These are phyloP conservation scores for Erysimum cheiri DNA, from an alignment of 441 rosid species.

Conservation along the genomic window DNA sequence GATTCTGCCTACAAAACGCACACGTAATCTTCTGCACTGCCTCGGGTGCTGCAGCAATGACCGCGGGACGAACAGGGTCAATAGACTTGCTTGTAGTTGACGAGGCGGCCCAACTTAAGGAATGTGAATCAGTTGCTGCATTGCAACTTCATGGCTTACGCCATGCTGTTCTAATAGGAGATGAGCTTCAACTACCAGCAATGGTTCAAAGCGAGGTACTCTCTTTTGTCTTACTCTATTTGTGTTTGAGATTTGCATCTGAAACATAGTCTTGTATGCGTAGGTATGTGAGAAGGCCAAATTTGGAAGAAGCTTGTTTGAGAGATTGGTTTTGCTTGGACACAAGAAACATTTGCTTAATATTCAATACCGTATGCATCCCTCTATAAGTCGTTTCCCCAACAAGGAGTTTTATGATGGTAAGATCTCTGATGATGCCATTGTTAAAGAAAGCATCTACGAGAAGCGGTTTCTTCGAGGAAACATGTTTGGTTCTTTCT, in stretches of 20 bases:
- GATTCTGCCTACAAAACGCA: conserved; percentile 48
- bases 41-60: conserved; percentile 48
- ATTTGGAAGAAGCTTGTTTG: conserved; percentile 54
- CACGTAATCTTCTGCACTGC: conserved; percentile 55
- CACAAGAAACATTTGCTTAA: conserved; percentile 48
- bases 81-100: conserved; percentile 52
- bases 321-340: conserved; percentile 53
- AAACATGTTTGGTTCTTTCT: conserved; percentile 52
- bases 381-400: conserved; percentile 58
- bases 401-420: conserved; percentile 50
- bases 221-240: background rate
- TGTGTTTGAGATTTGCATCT: background rate
- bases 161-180: conserved; percentile 57
- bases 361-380: conserved; percentile 52
- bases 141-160: conserved; percentile 51
- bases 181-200: conserved; percentile 57
- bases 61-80: background rate
- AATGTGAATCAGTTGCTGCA: conserved; percentile 38
- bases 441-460: conserved; percentile 40
- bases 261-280: background rate
- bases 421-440: conserved; percentile 43
- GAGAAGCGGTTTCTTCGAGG: conserved; percentile 42
- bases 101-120: conserved; percentile 55
- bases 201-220: conserved; percentile 50
- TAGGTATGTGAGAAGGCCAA: background rate